A percentile compares a stretch with the other conserved stretches of the same genome.
Evolutionary conservation across 208 protist genomes (phyloP).

Genomic region (Wallacemonas sp.): DNA sequence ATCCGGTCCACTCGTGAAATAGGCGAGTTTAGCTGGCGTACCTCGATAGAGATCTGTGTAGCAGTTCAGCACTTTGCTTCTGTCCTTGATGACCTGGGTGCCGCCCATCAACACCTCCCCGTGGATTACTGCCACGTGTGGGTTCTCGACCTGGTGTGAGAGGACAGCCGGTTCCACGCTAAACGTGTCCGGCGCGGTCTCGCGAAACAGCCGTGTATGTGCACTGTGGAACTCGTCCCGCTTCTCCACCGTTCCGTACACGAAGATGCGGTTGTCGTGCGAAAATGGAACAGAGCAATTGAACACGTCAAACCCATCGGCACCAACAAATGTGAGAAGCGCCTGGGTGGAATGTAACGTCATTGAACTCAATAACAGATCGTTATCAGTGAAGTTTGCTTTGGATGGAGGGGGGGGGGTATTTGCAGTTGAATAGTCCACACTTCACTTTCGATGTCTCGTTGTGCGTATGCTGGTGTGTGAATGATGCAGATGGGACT

Average conservation of each 20-base stretch:
- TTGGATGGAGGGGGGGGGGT: no score
- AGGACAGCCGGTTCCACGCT: background rate
- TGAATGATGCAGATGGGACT: no score
- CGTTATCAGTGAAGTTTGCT: no score
- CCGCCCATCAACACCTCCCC: conserved; percentile 11
- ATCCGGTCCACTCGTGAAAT: conserved; percentile 19
- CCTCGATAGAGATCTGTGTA: conserved; percentile 22
- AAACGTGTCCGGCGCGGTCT: conserved; percentile 2
- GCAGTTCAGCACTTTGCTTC: background rate
- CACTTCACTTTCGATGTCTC: no score
- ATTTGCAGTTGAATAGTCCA: no score
- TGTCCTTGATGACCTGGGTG: conserved; percentile 15
- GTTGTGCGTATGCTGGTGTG: no score
- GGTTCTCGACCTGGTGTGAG: conserved; percentile 15
- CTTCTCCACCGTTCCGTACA: conserved; percentile 18
- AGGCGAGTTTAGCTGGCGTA: background rate
- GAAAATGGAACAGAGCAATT: conserved; percentile 19
- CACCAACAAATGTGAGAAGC: conserved; percentile 11
- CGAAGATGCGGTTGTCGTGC: background rate
- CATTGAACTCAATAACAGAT: no score
- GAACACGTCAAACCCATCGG: conserved; percentile 13
- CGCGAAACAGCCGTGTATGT: conserved; percentile 6
- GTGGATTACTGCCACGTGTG: conserved; percentile 1
- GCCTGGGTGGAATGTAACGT: background rate
- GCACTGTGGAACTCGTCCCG: background rate